These are phyloP conservation scores for Candida ovalis DNA, from an alignment of 805 yeast genomes.

Conservation along the genomic window DNA sequence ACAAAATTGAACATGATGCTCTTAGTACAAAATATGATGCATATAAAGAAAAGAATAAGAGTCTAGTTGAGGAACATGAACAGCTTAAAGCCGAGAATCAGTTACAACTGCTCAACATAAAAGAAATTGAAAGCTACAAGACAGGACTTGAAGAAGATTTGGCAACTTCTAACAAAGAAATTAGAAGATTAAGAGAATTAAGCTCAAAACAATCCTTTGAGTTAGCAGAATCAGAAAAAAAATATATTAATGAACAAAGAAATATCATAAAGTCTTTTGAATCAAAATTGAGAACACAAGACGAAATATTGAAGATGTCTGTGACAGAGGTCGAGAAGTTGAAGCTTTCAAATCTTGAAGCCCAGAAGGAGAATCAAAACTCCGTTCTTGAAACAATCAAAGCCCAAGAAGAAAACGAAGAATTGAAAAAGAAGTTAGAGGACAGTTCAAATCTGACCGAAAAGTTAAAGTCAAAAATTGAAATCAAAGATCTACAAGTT, in stretches of 20 bases:
- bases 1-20: background rate
- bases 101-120: background rate
- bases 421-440: background rate
- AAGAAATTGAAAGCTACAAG: background rate
- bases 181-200: background rate
- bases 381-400: background rate
- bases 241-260: constrained; percentile 8
- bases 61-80: background rate
- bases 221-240: constrained; percentile 1
- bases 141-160: background rate
- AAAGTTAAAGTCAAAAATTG: background rate
- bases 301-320: constrained; percentile 30
- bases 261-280: constrained; percentile 27
- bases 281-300: constrained; percentile 34
- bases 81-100: background rate
- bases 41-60: background rate
- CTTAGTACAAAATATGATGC: background rate
- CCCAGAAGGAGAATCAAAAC: background rate
- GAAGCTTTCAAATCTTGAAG: constrained; percentile 3
- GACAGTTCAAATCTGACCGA: background rate
- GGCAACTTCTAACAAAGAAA: background rate
- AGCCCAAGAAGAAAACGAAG: background rate
- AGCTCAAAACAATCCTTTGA: background rate
- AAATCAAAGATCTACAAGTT: background rate
- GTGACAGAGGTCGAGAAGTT: constrained; percentile 27